Conservation (phyloP, 163 green algal genomes). For the Prototheca stagnorum region DNA sequence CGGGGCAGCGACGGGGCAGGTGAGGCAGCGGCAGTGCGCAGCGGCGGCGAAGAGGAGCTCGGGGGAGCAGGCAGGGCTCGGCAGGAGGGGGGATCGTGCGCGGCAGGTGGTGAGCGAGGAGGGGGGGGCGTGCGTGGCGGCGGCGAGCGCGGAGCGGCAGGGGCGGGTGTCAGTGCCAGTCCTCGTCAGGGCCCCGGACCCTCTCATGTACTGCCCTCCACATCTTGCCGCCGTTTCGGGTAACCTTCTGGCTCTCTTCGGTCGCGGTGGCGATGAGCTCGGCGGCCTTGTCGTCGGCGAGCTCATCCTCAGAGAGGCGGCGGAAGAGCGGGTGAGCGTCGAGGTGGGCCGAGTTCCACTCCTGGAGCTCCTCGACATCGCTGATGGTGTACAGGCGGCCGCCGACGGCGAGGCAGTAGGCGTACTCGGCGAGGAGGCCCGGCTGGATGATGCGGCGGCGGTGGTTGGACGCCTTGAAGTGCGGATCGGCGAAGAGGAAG, state of each 20-base stretch:
- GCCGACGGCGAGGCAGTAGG: slow-evolving; percentile 60
- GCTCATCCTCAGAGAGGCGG: slow-evolving; percentile 58
- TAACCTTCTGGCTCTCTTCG: slow-evolving; percentile 91
- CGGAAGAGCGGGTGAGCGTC: slow-evolving; percentile 84
- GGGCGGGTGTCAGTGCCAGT: no score
- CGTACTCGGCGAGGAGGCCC: slow-evolving; percentile 81
- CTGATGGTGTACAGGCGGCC: slow-evolving; percentile 93
- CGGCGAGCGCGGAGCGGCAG: no score
- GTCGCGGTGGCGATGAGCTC: slow-evolving; percentile 49
- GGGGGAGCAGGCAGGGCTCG: no score
- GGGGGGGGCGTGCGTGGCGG: no score
- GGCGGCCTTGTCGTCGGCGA: slow-evolving; percentile 55
- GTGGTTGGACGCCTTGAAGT: slow-evolving; percentile 75
- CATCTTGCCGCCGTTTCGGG: slow-evolving; percentile 50
- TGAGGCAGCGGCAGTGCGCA: no score
- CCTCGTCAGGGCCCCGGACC: slow-evolving; percentile 2
- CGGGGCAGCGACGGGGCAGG: no score
- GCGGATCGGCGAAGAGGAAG: slow-evolving; percentile 93
- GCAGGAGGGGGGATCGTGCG: no score
- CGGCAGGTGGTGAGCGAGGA: no score
- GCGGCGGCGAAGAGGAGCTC: no score
- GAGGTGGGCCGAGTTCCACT: slow-evolving; percentile 41
- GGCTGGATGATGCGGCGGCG: slow-evolving; percentile 74
- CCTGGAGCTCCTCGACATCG: slow-evolving; percentile 62
- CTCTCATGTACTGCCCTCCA: slow-evolving; percentile 22